Base-by-base conservation (phyloP, 2,329 filamentous ascomycete genomes). In the Truncatella angustata region DNA sequence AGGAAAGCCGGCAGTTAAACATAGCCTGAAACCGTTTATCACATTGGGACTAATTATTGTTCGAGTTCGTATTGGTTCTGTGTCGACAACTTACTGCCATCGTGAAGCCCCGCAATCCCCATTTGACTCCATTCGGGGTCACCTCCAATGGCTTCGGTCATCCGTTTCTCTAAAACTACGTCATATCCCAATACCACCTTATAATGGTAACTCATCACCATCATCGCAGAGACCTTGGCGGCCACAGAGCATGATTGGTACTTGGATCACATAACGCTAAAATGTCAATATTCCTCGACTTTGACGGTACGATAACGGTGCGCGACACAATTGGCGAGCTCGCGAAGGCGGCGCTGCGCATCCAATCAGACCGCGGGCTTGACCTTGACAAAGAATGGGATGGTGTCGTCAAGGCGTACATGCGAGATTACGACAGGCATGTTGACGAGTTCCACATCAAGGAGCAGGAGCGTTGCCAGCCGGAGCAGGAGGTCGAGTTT, bases 251-350 rank as follows among this genome's bases (percentile, higher is more conserved):
- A n/a, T n/a, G n/a, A n/a, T n/a, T n/a, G n/a, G n/a, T n/a, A 32
- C 14, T 32, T 32, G 14, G 20, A 26, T 24, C n/a, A 12, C 23
- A 30, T 23, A 24, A 32, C 20, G 9, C 21, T 37, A 55, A 23
- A 7, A 68, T 77, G 72, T 70, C 72, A 55, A 67, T 84, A 36
- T 63, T 84, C 32, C 71, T 84, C 18, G 81, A 84, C 60, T 84
- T 84, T 63, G 81, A 84, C 64, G 78, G 79, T 54, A 84, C 81
- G 14, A 81, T 84, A 57, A 83, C 81, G 16, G 66, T 69, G 11
- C 54, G 72, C 26, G 81, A 84, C 66, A 82, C 80, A 36, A 78
- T 83, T 36, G 63, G 66, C 50, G 65, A 71, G 36, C 71, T 84
- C 4, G 77, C 73, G 42, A 58, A 68, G 16, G 70, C 70, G 21